phyloP scores from a whole-genome alignment of 495 filamentous ascomycete genomes.

The Cercophora sp. region DNA sequence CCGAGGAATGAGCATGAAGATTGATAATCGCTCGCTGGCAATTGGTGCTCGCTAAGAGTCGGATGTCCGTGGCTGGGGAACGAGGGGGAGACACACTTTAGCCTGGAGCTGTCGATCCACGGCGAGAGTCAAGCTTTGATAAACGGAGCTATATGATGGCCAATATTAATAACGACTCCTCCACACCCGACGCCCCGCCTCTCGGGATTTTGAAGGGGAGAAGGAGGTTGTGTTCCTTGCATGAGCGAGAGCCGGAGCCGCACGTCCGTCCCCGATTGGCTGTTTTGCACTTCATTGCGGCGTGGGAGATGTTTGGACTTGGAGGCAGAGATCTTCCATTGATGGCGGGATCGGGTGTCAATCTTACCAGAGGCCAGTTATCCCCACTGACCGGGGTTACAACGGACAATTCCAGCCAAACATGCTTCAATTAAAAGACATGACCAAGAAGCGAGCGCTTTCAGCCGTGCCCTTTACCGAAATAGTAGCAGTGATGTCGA shows the following conservation, averaged over 20 bases:
- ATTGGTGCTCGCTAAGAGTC: background rate
- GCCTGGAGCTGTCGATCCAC: conserved; percentile 11
- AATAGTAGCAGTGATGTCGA: conserved; percentile 9
- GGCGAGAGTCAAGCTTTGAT: conserved; percentile 1
- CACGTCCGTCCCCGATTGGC: background rate
- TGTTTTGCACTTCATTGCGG: background rate
- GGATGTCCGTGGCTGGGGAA: background rate
- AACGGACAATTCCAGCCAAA: background rate
- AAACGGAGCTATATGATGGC: conserved; percentile 5
- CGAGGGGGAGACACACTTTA: conserved; percentile 6
- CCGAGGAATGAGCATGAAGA: background rate
- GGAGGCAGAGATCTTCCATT: background rate
- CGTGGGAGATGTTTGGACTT: background rate
- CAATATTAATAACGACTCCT: conserved; percentile 2
- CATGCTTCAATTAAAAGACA: background rate
- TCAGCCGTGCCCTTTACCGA: conserved; percentile 20
- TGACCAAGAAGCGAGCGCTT: conserved; percentile 3
- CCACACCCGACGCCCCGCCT: background rate
- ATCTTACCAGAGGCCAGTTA: background rate
- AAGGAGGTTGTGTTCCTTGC: background rate
- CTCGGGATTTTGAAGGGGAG: conserved; percentile 1
- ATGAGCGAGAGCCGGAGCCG: conserved; percentile 5
- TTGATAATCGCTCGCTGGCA: background rate
- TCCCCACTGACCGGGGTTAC: background rate
- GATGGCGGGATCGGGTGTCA: background rate